Percentiles rank a stretch among this genome's conserved stretches.
These are phyloP conservation scores for Diplodia intermedia DNA, from an alignment of 2,329 filamentous ascomycete genomes.

Conservation along the genomic window DNA sequence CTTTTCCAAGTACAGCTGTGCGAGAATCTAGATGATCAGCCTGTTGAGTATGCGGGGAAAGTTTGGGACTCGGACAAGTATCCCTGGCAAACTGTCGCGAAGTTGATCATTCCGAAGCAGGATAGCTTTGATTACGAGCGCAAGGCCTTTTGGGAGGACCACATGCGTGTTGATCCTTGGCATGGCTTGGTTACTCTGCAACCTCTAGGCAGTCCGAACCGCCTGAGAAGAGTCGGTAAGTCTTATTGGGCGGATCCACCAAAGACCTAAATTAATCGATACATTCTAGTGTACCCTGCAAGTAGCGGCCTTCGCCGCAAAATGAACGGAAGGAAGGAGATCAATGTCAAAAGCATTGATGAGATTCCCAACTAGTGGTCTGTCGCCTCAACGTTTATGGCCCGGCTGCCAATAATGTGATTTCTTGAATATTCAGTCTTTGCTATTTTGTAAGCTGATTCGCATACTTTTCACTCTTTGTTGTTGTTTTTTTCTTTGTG, in stretches of 20 bases:
- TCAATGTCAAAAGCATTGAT: conserved; percentile 48
- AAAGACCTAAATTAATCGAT: conserved; percentile 22
- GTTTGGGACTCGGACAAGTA: conserved; percentile 57
- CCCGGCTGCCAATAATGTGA: neutral
- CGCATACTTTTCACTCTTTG: too few relatives aligned
- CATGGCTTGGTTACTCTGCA: conserved; percentile 52
- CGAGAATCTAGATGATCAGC: conserved; percentile 56
- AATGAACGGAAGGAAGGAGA: conserved; percentile 49
- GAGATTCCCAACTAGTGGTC: conserved; percentile 46
- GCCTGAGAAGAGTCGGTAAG: conserved; percentile 45
- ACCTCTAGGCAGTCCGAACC: conserved; percentile 51
- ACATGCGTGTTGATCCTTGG: conserved; percentile 54
- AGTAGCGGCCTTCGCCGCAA: conserved; percentile 47
- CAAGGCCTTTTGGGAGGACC: conserved; percentile 54
- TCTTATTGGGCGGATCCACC: neutral
- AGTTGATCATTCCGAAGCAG: conserved; percentile 50
- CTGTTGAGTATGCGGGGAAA: conserved; percentile 53
- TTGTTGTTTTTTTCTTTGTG: too few relatives aligned
- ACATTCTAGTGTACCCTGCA: conserved; percentile 44
- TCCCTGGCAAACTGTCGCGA: conserved; percentile 56
- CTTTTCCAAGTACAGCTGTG: conserved; percentile 56
- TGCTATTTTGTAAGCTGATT: too few relatives aligned
- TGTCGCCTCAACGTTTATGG: neutral
- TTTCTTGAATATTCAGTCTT: neutral
- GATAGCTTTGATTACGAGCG: conserved; percentile 51